These are phyloP conservation scores for sunflower (Helianthus annuus) DNA, from an alignment of 129 eudicot genomes.

Conservation along the genomic window HanXRQr2.0-SUNRISE NC_035433.2:8691385-8691884, in stretches of 20 bases:
- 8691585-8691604: slow-evolving; percentile 14
- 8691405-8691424: slow-evolving; percentile 53
- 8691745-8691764: slow-evolving; percentile 27
- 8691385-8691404: slow-evolving; percentile 72
- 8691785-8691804: not conserved
- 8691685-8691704: slow-evolving; percentile 33
- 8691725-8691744: slow-evolving; percentile 17
- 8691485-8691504: slow-evolving; percentile 48
- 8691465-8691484: slow-evolving; percentile 53
- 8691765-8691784: slow-evolving; percentile 7
- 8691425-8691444: slow-evolving; percentile 39
- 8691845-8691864: not conserved
- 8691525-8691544: slow-evolving; percentile 46
- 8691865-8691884: slow-evolving; percentile 5
- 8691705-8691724: slow-evolving; percentile 17
- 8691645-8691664: slow-evolving; percentile 39
- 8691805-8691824: not conserved
- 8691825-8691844: not conserved
- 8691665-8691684: slow-evolving; percentile 29
- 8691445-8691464: slow-evolving; percentile 50
- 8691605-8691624: slow-evolving; percentile 21
- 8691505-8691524: slow-evolving; percentile 46
- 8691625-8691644: slow-evolving; percentile 15
- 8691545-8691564: slow-evolving; percentile 4
- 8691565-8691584: slow-evolving; percentile 23